These are phyloP conservation scores for Aspergillus oerlinghausenensis DNA, from an alignment of 2,329 filamentous ascomycete genomes.

Conservation along the genomic window DNA sequence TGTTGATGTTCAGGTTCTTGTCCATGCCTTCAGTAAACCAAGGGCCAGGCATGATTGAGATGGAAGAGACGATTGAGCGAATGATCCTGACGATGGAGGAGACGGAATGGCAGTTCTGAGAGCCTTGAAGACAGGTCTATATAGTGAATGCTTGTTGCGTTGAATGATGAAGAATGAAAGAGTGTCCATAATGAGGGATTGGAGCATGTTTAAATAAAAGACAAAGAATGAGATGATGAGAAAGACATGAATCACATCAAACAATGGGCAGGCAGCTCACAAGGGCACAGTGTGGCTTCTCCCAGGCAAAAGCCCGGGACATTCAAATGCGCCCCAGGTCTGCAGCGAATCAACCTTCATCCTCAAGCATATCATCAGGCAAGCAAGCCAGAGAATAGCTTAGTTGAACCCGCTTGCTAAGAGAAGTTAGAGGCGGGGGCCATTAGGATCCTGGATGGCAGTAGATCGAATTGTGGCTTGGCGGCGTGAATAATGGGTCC, in stretches of 20 bases:
- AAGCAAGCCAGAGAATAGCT: neutral
- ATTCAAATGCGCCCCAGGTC: neutral
- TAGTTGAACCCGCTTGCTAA: neutral
- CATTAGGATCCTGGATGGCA: neutral
- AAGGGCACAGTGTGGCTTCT: neutral
- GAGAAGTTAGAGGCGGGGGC: neutral
- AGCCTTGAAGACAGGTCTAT: neutral
- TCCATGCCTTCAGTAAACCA: neutral
- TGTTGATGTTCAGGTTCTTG: neutral
- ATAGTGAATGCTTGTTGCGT: neutral
- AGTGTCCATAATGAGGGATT: neutral
- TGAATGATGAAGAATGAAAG: neutral
- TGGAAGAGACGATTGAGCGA: neutral
- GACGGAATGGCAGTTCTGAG: neutral
- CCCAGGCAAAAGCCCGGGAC: neutral
- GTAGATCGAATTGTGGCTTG: neutral
- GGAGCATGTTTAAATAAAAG: neutral
- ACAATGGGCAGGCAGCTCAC: neutral
- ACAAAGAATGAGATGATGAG: neutral
- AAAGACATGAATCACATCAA: neutral
- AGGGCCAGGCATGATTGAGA: neutral
- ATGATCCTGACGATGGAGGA: neutral
- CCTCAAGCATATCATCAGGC: neutral
- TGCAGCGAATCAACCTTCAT: neutral
- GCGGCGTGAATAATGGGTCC: neutral